A percentile compares a stretch with the other conserved stretches of the same genome.
phyloP scores from a whole-genome alignment of 331 rosid species.

The Rhamnella rubrinervis region DNA sequence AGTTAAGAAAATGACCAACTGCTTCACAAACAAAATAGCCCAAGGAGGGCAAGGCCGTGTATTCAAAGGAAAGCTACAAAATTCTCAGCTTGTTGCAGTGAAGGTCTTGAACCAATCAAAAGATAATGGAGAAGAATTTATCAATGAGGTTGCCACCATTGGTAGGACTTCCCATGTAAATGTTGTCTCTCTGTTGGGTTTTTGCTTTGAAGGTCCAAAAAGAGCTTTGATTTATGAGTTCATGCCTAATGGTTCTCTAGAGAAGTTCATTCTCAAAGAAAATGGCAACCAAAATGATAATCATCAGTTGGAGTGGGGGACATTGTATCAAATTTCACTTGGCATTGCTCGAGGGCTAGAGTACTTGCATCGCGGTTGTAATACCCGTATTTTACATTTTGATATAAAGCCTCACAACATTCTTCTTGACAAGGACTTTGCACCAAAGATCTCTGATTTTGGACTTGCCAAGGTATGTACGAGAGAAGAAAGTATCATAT shows the following conservation, averaged over 20 bases:
- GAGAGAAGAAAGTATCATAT: constrained; percentile 1
- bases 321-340: not conserved
- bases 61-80: constrained; percentile 20
- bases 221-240: not conserved
- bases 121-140: constrained; percentile 22
- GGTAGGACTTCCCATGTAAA: constrained; percentile 41
- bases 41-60: constrained; percentile 36
- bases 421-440: constrained; percentile 3
- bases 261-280: no score
- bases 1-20: constrained; percentile 15
- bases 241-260: no score
- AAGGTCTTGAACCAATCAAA: constrained; percentile 22
- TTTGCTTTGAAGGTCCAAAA: constrained; percentile 29
- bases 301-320: not conserved
- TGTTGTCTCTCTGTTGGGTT: constrained; percentile 28
- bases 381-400: constrained; percentile 18
- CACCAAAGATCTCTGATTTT: constrained; percentile 24
- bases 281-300: no score
- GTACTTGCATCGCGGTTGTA: constrained; percentile 21
- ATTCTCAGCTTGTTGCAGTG: constrained; percentile 18
- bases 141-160: constrained; percentile 37
- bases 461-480: constrained; percentile 16
- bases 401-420: constrained; percentile 28
- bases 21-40: constrained; percentile 27
- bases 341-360: constrained; percentile 21